Evolutionary conservation across 2,329 filamentous ascomycete species (phyloP).

Genomic region (Trematosphaeria pertusa): DNA sequence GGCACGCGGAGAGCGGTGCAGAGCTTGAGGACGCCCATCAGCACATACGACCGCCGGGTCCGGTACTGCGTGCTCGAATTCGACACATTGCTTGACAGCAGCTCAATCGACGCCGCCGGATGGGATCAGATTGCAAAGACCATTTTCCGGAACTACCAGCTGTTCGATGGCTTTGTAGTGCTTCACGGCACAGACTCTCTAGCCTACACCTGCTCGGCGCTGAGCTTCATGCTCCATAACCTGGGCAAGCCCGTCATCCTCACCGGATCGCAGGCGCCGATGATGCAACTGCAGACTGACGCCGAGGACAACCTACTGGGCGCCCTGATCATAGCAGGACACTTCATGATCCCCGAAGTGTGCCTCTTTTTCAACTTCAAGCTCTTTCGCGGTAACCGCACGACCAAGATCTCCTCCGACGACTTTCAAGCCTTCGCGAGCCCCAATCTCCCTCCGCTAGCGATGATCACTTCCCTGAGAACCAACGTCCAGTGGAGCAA

Average conservation of each 20-base stretch:
- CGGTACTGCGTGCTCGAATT: conserved; percentile 88
- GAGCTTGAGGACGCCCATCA: conserved; percentile 79
- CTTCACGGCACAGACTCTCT: conserved; percentile 91
- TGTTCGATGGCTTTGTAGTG: conserved; percentile 90
- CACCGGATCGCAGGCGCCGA: conserved; percentile 75
- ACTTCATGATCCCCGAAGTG: conserved; percentile 92
- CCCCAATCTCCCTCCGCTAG: conserved; percentile 84
- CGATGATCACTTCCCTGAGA: conserved; percentile 79
- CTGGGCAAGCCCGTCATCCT: conserved; percentile 90
- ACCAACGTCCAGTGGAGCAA: conserved; percentile 83
- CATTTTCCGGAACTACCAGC: conserved; percentile 83
- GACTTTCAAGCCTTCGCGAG: conserved; percentile 87
- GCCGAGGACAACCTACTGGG: conserved; percentile 89
- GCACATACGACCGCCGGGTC: conserved; percentile 79
- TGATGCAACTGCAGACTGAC: conserved; percentile 89
- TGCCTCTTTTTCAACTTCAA: conserved; percentile 94
- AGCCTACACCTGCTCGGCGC: conserved; percentile 83
- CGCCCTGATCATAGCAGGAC: conserved; percentile 87
- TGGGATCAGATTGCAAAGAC: conserved; percentile 84
- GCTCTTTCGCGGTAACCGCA: conserved; percentile 85
- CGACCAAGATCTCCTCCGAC: conserved; percentile 86
- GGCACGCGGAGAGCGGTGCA: conserved; percentile 62
- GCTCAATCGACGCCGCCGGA: conserved; percentile 83
- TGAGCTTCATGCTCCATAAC: conserved; percentile 93
- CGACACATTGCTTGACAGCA: conserved; percentile 83